Conservation (phyloP, 768 basidiomycete genomes). For the Lenzites betulinus region DNA sequence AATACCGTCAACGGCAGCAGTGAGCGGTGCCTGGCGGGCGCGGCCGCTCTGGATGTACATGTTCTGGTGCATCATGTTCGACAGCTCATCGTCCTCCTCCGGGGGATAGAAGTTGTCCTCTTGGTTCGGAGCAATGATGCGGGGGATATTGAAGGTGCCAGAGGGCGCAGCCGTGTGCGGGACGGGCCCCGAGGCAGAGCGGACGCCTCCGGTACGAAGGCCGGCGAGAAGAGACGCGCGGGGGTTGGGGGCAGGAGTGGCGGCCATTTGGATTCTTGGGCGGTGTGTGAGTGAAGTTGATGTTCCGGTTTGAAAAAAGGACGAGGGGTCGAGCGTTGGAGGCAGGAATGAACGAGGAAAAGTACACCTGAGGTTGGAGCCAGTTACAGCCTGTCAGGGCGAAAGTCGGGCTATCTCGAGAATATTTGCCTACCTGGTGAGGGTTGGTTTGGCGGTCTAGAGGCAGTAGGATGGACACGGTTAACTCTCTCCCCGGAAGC, state of each 20-base stretch:
- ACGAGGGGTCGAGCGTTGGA: conserved; percentile 18
- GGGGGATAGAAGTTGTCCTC: conserved; percentile 48
- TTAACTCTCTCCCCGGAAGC: conserved; percentile 29
- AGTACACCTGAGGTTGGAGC: conserved; percentile 34
- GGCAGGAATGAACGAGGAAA: conserved; percentile 28
- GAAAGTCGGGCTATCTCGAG: neutral
- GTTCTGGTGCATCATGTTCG: conserved; percentile 55
- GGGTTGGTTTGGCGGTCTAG: conserved; percentile 7
- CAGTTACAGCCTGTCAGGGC: conserved; percentile 10
- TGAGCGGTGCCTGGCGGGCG: conserved; percentile 53
- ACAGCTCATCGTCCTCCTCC: conserved; percentile 60
- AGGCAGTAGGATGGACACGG: conserved; percentile 25
- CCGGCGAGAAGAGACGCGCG: conserved; percentile 87
- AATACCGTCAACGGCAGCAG: conserved; percentile 70
- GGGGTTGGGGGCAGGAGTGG: conserved; percentile 44
- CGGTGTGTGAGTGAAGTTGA: conserved; percentile 22
- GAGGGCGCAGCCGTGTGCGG: conserved; percentile 72
- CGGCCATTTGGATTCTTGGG: conserved; percentile 41
- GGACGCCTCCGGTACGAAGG: conserved; percentile 88
- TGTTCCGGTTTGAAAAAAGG: conserved; percentile 15
- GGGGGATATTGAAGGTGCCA: conserved; percentile 64
- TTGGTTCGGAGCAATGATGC: conserved; percentile 50
- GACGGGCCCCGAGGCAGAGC: conserved; percentile 60
- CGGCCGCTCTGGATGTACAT: conserved; percentile 48
- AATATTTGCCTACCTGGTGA: conserved; percentile 15